Conservation (phyloP, 2,329 filamentous ascomycete species). For the Thielaviopsis euricoi region DNA sequence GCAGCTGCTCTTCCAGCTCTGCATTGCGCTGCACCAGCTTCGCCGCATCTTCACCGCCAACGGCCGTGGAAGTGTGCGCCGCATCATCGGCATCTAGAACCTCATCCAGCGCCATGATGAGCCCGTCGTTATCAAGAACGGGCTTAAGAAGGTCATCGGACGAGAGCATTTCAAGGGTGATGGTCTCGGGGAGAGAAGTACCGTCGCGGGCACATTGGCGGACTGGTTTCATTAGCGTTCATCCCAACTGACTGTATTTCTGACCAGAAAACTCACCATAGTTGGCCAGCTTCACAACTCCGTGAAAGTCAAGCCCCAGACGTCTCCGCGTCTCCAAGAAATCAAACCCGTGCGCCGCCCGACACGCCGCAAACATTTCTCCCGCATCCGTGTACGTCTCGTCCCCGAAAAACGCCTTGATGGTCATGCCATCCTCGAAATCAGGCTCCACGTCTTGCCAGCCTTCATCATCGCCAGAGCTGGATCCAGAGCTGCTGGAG, state of each 20-base stretch:
- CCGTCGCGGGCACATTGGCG: conserved; percentile 30
- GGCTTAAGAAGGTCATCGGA: conserved; percentile 72
- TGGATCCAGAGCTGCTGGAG: conserved; percentile 9
- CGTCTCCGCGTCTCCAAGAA: conserved; percentile 41
- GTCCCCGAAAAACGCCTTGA: conserved; percentile 54
- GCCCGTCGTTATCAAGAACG: conserved; percentile 71
- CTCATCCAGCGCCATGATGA: conserved; percentile 79
- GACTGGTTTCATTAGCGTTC: conserved; percentile 20
- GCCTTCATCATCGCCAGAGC: conserved; percentile 27
- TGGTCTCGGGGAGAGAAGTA: conserved; percentile 34
- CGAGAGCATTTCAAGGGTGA: conserved; percentile 46
- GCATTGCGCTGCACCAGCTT: conserved; percentile 18
- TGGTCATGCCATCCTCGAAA: conserved; percentile 39
- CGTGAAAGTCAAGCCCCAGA: conserved; percentile 53
- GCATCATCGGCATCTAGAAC: conserved; percentile 33
- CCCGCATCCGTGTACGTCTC: conserved; percentile 45
- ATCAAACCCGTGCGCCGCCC: conserved; percentile 49
- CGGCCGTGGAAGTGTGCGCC: conserved; percentile 10
- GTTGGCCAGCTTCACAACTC: conserved; percentile 59
- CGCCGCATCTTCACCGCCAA: not conserved
- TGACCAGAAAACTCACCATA: conserved; percentile 26
- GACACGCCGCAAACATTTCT: conserved; percentile 54
- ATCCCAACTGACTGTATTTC: not conserved
- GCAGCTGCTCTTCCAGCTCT: conserved; percentile 31
- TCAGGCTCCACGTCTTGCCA: conserved; percentile 44